These are phyloP conservation scores for Fusarium sp. DNA, from an alignment of 2,329 filamentous ascomycete genomes.

Conservation along the genomic window DNA sequence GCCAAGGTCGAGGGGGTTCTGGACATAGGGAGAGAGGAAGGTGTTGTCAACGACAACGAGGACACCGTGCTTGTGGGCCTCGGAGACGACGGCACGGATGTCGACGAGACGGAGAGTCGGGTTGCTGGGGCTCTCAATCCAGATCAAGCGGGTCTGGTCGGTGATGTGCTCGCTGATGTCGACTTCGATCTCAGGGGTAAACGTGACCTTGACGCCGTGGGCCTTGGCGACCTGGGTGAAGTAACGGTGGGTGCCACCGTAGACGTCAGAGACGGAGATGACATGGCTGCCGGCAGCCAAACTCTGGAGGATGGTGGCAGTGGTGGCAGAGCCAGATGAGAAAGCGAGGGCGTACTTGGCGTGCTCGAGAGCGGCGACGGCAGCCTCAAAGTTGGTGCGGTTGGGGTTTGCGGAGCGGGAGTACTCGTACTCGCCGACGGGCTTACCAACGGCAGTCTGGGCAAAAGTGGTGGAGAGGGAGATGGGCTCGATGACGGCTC, in stretches of 20 bases:
- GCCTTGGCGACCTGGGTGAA: conserved; percentile 98
- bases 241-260: conserved; percentile 97
- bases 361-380: conserved; percentile 91
- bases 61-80: conserved; percentile 89
- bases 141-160: conserved; percentile 90
- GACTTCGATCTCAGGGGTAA: conserved; percentile 90
- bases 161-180: conserved; percentile 88
- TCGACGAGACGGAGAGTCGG: conserved; percentile 94
- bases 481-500: conserved; percentile 95
- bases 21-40: conserved; percentile 94
- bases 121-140: conserved; percentile 95
- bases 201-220: conserved; percentile 93
- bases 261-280: conserved; percentile 96
- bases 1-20: conserved; percentile 94
- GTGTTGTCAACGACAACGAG: conserved; percentile 99
- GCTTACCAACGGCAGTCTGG: conserved; percentile 88
- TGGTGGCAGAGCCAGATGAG: conserved; percentile 92
- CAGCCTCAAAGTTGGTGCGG: conserved; percentile 91
- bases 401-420: conserved; percentile 94
- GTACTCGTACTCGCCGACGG: conserved; percentile 92
- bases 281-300: conserved; percentile 92
- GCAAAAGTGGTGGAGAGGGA: conserved; percentile 96
- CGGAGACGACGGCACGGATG: conserved; percentile 83
- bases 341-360: conserved; percentile 94
- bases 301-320: conserved; percentile 91